A percentile compares a stretch with the other conserved stretches of the same genome.
phyloP scores from a whole-genome alignment of 202 grass and related monocot genomes.

The Setaria viridis region DNA sequence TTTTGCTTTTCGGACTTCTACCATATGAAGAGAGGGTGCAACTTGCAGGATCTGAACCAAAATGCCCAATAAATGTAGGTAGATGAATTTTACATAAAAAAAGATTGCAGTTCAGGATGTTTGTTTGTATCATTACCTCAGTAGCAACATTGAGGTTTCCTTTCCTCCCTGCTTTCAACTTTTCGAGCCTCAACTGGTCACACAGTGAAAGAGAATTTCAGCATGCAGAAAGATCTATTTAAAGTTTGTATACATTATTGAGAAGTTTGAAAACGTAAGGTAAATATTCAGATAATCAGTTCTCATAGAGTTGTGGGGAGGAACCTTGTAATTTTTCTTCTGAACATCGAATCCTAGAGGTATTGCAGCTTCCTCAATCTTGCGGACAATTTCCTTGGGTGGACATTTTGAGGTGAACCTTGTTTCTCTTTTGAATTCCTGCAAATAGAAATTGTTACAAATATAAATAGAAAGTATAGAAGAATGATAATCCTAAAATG shows the following conservation, averaged over 20 bases:
- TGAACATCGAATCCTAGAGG: conserved; percentile 81
- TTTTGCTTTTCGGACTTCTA: conserved; percentile 80
- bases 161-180: conserved; percentile 75
- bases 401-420: conserved; percentile 84
- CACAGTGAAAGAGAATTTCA: conserved; percentile 25
- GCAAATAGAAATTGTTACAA: not conserved
- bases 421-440: conserved; percentile 91
- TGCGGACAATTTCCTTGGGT: conserved; percentile 76
- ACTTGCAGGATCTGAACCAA: conserved; percentile 74
- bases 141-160: conserved; percentile 83
- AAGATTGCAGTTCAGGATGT: conserved; percentile 24
- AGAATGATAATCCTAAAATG: not conserved
- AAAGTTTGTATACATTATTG: not conserved
- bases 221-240: not conserved
- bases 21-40: conserved; percentile 80
- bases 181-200: conserved; percentile 68
- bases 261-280: not conserved
- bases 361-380: conserved; percentile 92
- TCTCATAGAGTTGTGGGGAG: not conserved
- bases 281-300: not conserved
- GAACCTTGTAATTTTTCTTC: conserved; percentile 90
- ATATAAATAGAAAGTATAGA: not conserved
- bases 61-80: conserved; percentile 20
- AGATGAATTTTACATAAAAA: not conserved
- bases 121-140: conserved; percentile 46